These are phyloP conservation scores for Stephania cephalantha DNA, from an alignment of 164 flowering plant species.

Conservation along the genomic window DNA sequence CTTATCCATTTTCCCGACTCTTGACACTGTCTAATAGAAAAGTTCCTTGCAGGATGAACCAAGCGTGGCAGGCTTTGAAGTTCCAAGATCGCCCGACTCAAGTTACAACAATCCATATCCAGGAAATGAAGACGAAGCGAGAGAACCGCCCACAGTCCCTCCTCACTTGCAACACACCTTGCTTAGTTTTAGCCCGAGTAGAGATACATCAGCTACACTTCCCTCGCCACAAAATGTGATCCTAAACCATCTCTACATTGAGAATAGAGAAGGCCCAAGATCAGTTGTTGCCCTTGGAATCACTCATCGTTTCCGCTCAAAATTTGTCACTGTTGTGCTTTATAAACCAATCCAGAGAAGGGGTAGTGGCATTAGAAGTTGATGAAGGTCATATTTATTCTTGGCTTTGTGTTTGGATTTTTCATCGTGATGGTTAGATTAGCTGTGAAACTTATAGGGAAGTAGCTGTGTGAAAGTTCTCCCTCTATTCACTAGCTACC, in stretches of 20 bases:
- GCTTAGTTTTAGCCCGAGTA: slow-evolving; percentile 43
- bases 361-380: slow-evolving; percentile 26
- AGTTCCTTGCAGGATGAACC: slow-evolving; percentile 51
- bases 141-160: slow-evolving; percentile 83
- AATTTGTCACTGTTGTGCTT: slow-evolving; percentile 76
- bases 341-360: slow-evolving; percentile 84
- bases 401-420: neutral
- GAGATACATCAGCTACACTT: slow-evolving; percentile 42
- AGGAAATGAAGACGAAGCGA: slow-evolving; percentile 62
- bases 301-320: slow-evolving; percentile 75
- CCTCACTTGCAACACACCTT: slow-evolving; percentile 70
- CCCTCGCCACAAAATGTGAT: slow-evolving; percentile 65
- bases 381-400: slow-evolving; percentile 8
- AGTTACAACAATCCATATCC: slow-evolving; percentile 71
- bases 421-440: neutral
- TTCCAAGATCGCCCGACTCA: slow-evolving; percentile 79
- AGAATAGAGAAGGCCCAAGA: slow-evolving; percentile 62
- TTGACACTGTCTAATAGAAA: neutral
- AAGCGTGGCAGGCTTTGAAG: slow-evolving; percentile 79
- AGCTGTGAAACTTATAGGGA: neutral
- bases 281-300: slow-evolving; percentile 89
- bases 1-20: neutral
- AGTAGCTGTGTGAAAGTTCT: neutral
- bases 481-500: neutral
- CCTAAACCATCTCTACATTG: slow-evolving; percentile 89